Evolutionary conservation across 257 asterid genomes (phyloP).

Genomic region (Solanum lignicaule): DNA sequence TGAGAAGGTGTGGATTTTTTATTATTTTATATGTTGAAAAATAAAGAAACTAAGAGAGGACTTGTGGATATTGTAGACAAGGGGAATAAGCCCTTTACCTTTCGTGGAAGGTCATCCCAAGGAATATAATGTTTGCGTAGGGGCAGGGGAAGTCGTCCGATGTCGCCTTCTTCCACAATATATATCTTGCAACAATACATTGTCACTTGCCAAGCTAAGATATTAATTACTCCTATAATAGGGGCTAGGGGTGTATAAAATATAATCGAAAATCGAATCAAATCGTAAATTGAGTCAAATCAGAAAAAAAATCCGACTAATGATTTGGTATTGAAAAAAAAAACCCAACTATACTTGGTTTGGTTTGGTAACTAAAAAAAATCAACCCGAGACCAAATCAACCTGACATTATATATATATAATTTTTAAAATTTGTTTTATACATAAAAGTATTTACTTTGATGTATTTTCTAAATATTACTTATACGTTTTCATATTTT

Average conservation of each 20-base stretch:
- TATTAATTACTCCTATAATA: not conserved
- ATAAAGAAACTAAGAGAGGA: not conserved
- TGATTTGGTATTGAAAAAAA: too few relatives aligned
- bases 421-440: too few relatives aligned
- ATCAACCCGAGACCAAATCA: too few relatives aligned
- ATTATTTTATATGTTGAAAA: not conserved
- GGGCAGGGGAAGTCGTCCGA: not conserved
- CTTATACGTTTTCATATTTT: too few relatives aligned
- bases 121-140: not conserved
- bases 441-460: too few relatives aligned
- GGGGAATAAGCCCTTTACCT: not conserved
- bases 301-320: too few relatives aligned
- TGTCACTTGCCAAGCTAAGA: not conserved
- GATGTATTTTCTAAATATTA: too few relatives aligned
- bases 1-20: not conserved
- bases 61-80: not conserved
- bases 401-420: too few relatives aligned
- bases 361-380: too few relatives aligned
- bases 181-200: not conserved
- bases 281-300: too few relatives aligned
- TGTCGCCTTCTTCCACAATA: not conserved
- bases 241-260: not conserved
- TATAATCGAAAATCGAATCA: too few relatives aligned
- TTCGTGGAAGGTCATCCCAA: not conserved
- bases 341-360: too few relatives aligned